Evolutionary conservation across 169 alveolate species (phyloP).

Genomic region (Plasmodium vivax): DNA sequence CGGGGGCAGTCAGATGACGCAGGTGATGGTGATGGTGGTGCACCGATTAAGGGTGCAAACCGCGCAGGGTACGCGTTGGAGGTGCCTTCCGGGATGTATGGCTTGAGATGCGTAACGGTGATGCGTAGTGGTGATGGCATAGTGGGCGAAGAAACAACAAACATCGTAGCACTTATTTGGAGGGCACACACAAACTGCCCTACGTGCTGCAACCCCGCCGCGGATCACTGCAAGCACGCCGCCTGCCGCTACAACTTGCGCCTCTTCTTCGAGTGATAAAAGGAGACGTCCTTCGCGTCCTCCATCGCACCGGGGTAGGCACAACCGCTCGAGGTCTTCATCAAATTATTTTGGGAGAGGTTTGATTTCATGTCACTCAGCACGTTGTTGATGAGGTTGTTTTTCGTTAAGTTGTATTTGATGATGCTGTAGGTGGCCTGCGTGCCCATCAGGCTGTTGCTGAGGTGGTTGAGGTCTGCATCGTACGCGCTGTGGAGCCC

Average conservation of each 20-base stretch:
- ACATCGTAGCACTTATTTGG: not conserved
- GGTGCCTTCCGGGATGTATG: not conserved
- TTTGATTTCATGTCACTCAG: conserved; percentile 29
- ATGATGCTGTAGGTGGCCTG: conserved; percentile 29
- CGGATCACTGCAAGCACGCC: too few species aligned
- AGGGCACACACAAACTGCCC: not conserved
- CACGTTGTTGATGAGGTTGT: conserved; percentile 35
- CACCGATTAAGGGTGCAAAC: not conserved
- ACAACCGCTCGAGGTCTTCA: not conserved
- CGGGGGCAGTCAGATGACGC: not conserved
- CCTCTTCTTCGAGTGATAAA: conserved; percentile 2
- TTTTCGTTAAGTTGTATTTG: conserved; percentile 15
- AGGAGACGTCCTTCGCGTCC: not conserved
- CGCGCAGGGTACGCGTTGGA: not conserved
- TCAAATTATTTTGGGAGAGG: conserved; percentile 13
- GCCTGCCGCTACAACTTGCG: conserved; percentile 10
- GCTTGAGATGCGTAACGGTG: not conserved
- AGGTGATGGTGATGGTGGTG: not conserved
- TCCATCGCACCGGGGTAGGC: not conserved
- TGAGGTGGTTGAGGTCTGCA: not conserved
- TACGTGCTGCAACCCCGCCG: not conserved
- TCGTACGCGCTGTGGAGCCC: not conserved
- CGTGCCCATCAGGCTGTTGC: conserved; percentile 7
- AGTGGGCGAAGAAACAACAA: not conserved
- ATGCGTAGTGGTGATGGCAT: not conserved